Percentiles rank a stretch among this genome's conserved stretches.
These are phyloP conservation scores for Naegleria gruberi DNA, from an alignment of 208 protist genomes.

Conservation along the genomic window DNA sequence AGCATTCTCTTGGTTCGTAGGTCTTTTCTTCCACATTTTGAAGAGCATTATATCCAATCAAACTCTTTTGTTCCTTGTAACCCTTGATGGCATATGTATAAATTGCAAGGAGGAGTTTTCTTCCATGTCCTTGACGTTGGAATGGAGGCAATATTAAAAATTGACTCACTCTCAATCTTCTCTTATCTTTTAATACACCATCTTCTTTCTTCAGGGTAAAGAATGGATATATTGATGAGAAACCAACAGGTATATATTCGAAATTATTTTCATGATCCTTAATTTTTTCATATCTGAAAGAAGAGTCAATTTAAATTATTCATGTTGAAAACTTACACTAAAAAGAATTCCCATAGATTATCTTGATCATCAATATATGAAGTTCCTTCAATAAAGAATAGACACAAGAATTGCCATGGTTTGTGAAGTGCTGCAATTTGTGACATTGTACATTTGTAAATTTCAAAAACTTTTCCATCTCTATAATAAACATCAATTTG, in stretches of 20 bases:
- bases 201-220: background rate
- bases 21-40: background rate
- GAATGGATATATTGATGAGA: background rate
- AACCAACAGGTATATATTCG: background rate
- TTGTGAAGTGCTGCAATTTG: background rate
- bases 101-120: background rate
- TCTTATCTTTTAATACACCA: background rate
- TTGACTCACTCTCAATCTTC: background rate
- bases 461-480: background rate
- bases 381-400: slow-evolving; percentile 19
- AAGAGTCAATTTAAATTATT: background rate
- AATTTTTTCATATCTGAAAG: background rate
- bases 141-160: slow-evolving; percentile 11
- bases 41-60: background rate
- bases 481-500: background rate
- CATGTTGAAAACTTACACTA: background rate
- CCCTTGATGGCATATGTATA: background rate
- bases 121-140: background rate
- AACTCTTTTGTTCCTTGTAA: background rate
- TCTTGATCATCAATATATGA: slow-evolving; percentile 2
- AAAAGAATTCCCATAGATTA: slow-evolving; percentile 8
- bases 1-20: background rate
- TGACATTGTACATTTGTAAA: background rate
- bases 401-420: background rate
- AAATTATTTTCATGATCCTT: background rate